Base-by-base conservation (phyloP, 2,329 filamentous ascomycete genomes). In the Pseudocercospora fijiensis region DNA sequence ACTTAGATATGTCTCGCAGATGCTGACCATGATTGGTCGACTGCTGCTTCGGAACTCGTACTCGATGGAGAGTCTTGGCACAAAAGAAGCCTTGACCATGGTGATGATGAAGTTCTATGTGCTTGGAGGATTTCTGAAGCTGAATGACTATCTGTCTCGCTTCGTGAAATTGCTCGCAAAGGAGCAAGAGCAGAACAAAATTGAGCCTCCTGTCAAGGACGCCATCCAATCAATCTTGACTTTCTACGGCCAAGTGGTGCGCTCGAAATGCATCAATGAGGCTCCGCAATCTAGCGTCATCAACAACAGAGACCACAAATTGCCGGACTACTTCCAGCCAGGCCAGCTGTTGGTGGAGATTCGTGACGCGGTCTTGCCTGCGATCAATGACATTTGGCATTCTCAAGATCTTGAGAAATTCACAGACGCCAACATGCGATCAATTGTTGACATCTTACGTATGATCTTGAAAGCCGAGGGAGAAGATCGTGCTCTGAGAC, bases 81-180 rank as follows among this genome's bases (percentile, higher is more conserved):
- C 65, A 11, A 74, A 73, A 58, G 74, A 76, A 58, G 72, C 73
- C 58, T 75, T 88, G 65, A 90, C 92, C 49, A 84, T 95, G 27
- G 88, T 98, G 37, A 82, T 99, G 24, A 84, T 93, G 61, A 90
- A 92, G 0, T 97, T 99, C 80, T 94, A 93, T 76, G 88, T 91
- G 64, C 85, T 87, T 55, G 88, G 87, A 43, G 94, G 95, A 0
- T 83, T 99, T 63, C 84, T 87, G 8, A 83, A 87, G 4, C 79
- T 98, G 65, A 92, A 91, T 70, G 80, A 84, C 6, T 70, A 70
- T 41, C 68, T 76, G 11, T 59, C 67, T 26, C 58, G 67, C 8
- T 75, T 74, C 56, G 65, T 71, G 51, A 66, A 73, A 18, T 58
- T 72, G 16, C 61, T 75, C 11, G 61, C 58, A n/a, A 64, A 66